Evolutionary conservation across 1,139 yeast genomes (phyloP), one percentile per base, ranked within the genome.

Genomic region (Candida gigantensis): DNA sequence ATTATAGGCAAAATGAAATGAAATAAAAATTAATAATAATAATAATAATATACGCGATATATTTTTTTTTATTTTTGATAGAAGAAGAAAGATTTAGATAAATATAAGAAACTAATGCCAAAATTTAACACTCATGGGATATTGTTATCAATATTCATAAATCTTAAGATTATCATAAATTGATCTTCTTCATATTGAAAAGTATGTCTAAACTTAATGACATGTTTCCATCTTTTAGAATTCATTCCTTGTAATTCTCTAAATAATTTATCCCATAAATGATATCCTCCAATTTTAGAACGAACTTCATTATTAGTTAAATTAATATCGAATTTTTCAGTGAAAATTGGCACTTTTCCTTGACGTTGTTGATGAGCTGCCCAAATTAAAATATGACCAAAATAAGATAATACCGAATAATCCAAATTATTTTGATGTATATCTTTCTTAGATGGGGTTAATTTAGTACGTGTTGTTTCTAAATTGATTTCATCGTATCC

Each of bases 141-240:
- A 16, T 40, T 33, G 24, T 30, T 25, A 26, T 36, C 37, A 13
- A 42, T 36, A 30, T 61, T 59, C 65, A 68, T 58, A 41, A 63
- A 64, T 32, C 71, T 53, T 43, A 68, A 55, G 12, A 68, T 61
- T 42, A 69, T 58, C 49, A 67, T 56, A 43, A 70, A 69, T 47
- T 69, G 74, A 42, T 70, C 70, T 36, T 63, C 72, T 48, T 68
- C 74, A 36, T 55, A 66, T 5, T 68, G 59, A 43, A 68, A 70
- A 9, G 57, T 49, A 32, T 60, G 64, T 47, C 75, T 55, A 45
- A 61, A 66, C 42, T 67, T 68, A 32, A 63, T 60, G 15, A 70
- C 55, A 42, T 69, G 75, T 43, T 70, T 70, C 76, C 76, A 70
- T 45, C 76, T 57, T 44, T 68, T 68, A 35, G 69, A 57, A 43